phyloP scores from a whole-genome alignment of 2,329 filamentous ascomycete species.

The Annulohypoxylon truncatum region DNA sequence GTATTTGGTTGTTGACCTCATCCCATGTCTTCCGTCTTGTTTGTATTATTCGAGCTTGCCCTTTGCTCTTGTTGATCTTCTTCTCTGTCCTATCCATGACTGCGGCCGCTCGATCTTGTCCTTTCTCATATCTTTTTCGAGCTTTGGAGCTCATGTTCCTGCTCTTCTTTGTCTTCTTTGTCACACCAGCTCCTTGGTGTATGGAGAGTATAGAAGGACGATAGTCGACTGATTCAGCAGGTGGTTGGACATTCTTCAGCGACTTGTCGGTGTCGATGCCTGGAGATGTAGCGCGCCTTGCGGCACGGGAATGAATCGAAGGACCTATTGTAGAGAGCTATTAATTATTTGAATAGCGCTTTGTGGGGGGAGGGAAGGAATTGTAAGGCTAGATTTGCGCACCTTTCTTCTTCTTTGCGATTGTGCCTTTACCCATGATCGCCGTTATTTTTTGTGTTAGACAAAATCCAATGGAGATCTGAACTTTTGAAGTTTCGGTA shows the following conservation, averaged over 20 bases:
- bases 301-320: slow-evolving; percentile 79
- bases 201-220: slow-evolving; percentile 76
- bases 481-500: not conserved
- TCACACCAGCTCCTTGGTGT: slow-evolving; percentile 73
- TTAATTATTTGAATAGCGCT: slow-evolving; percentile 17
- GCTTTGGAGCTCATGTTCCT: slow-evolving; percentile 69
- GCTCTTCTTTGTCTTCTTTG: slow-evolving; percentile 71
- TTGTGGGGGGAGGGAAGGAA: not conserved
- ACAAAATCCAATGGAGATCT: not conserved
- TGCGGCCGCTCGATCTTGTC: slow-evolving; percentile 68
- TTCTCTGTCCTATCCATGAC: slow-evolving; percentile 67
- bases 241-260: slow-evolving; percentile 68
- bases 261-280: slow-evolving; percentile 79
- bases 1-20: slow-evolving; percentile 62
- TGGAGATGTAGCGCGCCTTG: slow-evolving; percentile 77
- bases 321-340: slow-evolving; percentile 57
- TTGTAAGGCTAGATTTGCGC: not conserved
- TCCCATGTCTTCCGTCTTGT: slow-evolving; percentile 67
- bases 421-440: slow-evolving; percentile 51
- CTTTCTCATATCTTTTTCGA: slow-evolving; percentile 66
- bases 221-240: slow-evolving; percentile 59
- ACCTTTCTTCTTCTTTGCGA: slow-evolving; percentile 51
- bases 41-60: slow-evolving; percentile 60
- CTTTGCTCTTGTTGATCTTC: slow-evolving; percentile 68
- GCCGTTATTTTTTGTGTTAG: not conserved